Base-by-base conservation (phyloP, 108 stramenopile species). In the Fistulifera pelliculosa region DNA sequence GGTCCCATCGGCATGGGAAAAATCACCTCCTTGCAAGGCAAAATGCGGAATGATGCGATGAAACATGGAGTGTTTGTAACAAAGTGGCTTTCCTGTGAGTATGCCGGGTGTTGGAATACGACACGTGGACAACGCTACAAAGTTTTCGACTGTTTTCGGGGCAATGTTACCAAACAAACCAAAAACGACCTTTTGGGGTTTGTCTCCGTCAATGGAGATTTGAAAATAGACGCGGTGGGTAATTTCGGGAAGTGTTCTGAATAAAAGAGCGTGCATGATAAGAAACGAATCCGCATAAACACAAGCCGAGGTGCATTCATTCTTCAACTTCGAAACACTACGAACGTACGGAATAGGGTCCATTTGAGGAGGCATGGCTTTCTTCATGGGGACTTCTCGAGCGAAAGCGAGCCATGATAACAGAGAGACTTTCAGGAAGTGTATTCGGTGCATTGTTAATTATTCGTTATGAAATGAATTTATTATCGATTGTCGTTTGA, bases 71-170 rank as follows among this genome's bases (percentile, higher is more conserved):
- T 68, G 64, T 62, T 68, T 84, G 64, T 88, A 88, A 45, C 83
- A 85, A 51, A 94, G 60, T 31, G 72, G 65, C 52, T 85, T 88
- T 48, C 77, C 84, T 27, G 80, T 83, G 4, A 77, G 43, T 56
- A 70, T 65, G n/a, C 75, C 88, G 26, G 77, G 68, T 39, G 85
- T 89, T 43, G 68, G 69, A 49, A 54, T 64, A 45, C 81, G 79
- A 54, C 93, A 90, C 4, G 74, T 74, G 54, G 86, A 89, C 17
- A 96, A 58, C 16, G 81, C 70, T 49, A 79, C 68, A 54, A 97
- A 97, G 65, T 97, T 95, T 57, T 95, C 93, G 0, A 79, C 89
- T 0, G 94, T 81, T 60, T 81, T 84, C 47, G 96, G 96, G 3
- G 90, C 94, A 31, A 66, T 65, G 18, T 85, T 71, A 7, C 96